Evolutionary conservation across 495 filamentous ascomycete species (phyloP).

Genomic region (Penicillium goetzii): DNA sequence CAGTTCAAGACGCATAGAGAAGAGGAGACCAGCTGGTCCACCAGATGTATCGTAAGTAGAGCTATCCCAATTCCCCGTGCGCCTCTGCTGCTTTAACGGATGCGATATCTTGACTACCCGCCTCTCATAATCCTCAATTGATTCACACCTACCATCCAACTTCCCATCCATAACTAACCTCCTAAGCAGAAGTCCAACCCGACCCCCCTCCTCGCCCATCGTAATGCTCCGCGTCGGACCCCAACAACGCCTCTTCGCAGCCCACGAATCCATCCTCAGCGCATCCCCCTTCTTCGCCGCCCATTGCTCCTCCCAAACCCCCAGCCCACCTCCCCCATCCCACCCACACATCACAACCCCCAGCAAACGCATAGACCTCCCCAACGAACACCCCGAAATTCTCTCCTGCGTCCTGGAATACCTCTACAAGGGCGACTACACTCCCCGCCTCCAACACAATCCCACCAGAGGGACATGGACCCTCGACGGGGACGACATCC

Average conservation of each 20-base stretch:
- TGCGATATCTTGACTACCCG: background rate
- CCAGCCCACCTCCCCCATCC: constrained; percentile 22
- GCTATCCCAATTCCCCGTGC: background rate
- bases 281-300: constrained; percentile 75
- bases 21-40: constrained; percentile 27
- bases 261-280: constrained; percentile 83
- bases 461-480: constrained; percentile 70
- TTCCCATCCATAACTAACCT: background rate
- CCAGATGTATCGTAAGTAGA: constrained; percentile 46
- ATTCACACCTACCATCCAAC: background rate
- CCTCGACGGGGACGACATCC: constrained; percentile 65
- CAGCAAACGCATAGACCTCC: constrained; percentile 74
- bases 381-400: constrained; percentile 84
- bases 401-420: constrained; percentile 91
- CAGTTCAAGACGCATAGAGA: constrained; percentile 36
- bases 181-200: constrained; percentile 42
- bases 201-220: constrained; percentile 64
- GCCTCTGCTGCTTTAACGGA: background rate
- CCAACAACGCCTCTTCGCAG: constrained; percentile 82
- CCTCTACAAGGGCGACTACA: constrained; percentile 95
- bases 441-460: constrained; percentile 73
- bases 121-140: background rate
- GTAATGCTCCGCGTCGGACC: constrained; percentile 79
- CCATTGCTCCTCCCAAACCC: constrained; percentile 23
- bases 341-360: constrained; percentile 23